A percentile compares a stretch with the other conserved stretches of the same genome.
Evolutionary conservation across 2,329 filamentous ascomycete species (phyloP).

Genomic region (Rhynchosporium secalis): DNA sequence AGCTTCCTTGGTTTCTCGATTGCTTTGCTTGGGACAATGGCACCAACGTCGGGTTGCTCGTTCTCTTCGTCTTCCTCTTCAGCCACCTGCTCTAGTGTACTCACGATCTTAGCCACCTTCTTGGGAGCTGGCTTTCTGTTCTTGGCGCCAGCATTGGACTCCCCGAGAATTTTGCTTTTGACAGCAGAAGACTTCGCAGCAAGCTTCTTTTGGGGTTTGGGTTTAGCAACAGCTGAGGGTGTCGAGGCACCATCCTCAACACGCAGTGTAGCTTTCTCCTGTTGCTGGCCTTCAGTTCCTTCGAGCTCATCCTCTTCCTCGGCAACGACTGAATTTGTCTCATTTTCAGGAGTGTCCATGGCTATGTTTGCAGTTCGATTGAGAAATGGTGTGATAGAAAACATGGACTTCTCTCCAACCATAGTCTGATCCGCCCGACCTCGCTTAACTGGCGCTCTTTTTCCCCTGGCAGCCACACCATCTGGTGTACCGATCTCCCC

Average conservation of each 20-base stretch:
- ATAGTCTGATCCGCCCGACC: slow-evolving; percentile 56
- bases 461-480: slow-evolving; percentile 45
- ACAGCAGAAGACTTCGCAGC: slow-evolving; percentile 27
- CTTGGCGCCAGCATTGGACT: slow-evolving; percentile 41
- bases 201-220: slow-evolving; percentile 32
- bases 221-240: slow-evolving; percentile 22
- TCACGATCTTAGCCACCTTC: slow-evolving; percentile 34
- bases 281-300: slow-evolving; percentile 6
- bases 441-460: slow-evolving; percentile 53
- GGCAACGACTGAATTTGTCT: slow-evolving; percentile 16
- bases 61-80: slow-evolving; percentile 42
- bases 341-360: slow-evolving; percentile 40
- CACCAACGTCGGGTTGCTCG: slow-evolving; percentile 40
- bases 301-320: slow-evolving; percentile 19
- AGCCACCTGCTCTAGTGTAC: slow-evolving; percentile 44
- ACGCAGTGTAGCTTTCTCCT: neutral
- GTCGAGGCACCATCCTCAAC: slow-evolving; percentile 8
- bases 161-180: slow-evolving; percentile 46
- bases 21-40: slow-evolving; percentile 14
- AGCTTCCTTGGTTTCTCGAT: slow-evolving; percentile 16
- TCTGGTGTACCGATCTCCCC: slow-evolving; percentile 53
- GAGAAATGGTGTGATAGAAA: slow-evolving; percentile 92
- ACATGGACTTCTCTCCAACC: slow-evolving; percentile 83
- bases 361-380: slow-evolving; percentile 67
- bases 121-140: slow-evolving; percentile 39